Conservation (phyloP, 768 basidiomycete genomes). For the Pulveroboletus ravenelii region DNA sequence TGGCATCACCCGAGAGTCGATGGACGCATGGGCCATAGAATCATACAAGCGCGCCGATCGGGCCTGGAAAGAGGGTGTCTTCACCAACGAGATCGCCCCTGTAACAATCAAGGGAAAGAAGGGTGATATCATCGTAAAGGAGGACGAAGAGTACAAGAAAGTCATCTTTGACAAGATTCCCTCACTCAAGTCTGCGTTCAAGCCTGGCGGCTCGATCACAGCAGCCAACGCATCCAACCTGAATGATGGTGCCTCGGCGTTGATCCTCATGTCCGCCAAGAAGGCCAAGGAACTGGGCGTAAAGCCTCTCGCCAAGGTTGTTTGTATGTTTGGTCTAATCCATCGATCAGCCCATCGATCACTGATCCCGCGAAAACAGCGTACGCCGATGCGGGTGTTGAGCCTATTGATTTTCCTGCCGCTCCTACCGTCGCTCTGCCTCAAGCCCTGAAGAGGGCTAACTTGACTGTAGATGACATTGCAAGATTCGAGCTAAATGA, state of each 20-base stretch:
- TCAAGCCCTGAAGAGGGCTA: constrained; percentile 80
- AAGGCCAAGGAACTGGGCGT: constrained; percentile 89
- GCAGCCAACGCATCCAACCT: constrained; percentile 94
- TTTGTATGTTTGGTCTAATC: constrained; percentile 58
- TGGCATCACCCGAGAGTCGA: constrained; percentile 78
- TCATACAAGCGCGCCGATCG: constrained; percentile 91
- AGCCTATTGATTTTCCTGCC: constrained; percentile 94
- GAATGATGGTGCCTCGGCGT: constrained; percentile 94
- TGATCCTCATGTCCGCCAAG: constrained; percentile 91
- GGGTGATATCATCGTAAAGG: constrained; percentile 81
- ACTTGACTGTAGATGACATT: constrained; percentile 78
- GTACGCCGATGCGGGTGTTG: constrained; percentile 94
- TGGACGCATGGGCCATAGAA: constrained; percentile 89
- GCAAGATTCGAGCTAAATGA: constrained; percentile 96
- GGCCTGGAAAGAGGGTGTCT: constrained; percentile 85
- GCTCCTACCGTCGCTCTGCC: constrained; percentile 93
- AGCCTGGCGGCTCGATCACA: constrained; percentile 84
- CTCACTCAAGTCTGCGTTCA: constrained; percentile 83
- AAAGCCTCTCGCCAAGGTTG: constrained; percentile 88
- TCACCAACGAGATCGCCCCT: constrained; percentile 83
- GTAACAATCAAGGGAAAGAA: constrained; percentile 92
- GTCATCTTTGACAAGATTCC: constrained; percentile 94
- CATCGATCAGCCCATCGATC: not conserved
- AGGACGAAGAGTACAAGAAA: constrained; percentile 99
- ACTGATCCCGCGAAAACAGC: constrained; percentile 43